phyloP scores from a whole-genome alignment of 345 rosid genomes.

The Eucalyptus regnans region DNA sequence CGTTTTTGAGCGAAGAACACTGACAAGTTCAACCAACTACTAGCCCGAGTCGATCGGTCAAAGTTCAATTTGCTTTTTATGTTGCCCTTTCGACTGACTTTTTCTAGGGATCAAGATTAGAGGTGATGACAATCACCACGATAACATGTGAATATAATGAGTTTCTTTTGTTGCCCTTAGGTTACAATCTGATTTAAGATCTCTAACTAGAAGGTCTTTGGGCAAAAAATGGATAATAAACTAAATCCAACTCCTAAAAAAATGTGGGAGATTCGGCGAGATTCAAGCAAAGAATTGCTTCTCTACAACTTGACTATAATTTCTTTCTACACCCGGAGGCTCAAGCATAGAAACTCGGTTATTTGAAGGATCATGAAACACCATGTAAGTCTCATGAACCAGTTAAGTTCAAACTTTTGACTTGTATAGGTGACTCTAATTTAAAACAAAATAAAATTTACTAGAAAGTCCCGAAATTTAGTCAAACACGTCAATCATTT shows the following conservation, averaged over 20 bases:
- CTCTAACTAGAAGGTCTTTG: not conserved
- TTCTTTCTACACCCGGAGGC: not conserved
- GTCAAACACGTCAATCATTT: not conserved
- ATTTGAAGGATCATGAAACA: not conserved
- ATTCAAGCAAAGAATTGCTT: not conserved
- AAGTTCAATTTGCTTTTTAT: not conserved
- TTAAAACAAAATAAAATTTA: not conserved
- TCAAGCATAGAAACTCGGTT: not conserved
- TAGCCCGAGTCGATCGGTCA: not conserved
- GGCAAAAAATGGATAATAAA: not conserved
- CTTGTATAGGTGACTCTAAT: fast-evolving
- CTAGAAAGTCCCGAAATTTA: not conserved
- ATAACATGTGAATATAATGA: not conserved
- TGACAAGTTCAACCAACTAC: not conserved
- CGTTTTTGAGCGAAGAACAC: not conserved
- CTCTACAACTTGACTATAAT: not conserved
- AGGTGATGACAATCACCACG: not conserved
- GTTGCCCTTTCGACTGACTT: not conserved
- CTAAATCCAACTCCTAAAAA: not conserved
- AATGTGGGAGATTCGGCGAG: not conserved
- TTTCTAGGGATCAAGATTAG: not conserved
- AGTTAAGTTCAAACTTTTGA: fast-evolving
- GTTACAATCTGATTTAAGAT: not conserved
- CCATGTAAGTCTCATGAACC: not conserved
- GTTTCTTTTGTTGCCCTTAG: not conserved